A percentile compares a stretch with the other conserved stretches of the same genome.
These are phyloP conservation scores for Henckelia pumila DNA, from an alignment of 257 asterid genomes.

Conservation along the genomic window DNA sequence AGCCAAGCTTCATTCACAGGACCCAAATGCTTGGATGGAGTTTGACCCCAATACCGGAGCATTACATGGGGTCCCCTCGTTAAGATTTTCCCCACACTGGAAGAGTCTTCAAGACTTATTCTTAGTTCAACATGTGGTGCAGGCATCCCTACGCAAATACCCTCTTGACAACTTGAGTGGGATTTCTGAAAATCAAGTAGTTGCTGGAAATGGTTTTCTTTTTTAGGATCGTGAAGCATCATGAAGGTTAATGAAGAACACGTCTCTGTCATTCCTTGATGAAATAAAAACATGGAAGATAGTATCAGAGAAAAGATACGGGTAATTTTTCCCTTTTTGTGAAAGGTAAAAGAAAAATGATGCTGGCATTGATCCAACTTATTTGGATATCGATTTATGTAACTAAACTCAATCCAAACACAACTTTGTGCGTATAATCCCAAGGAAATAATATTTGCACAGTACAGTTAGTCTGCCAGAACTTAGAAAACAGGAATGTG, in stretches of 20 bases:
- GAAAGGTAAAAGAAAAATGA: neutral
- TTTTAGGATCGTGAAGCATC: conserved; percentile 64
- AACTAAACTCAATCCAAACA: too few species aligned
- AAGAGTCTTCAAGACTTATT: conserved; percentile 39
- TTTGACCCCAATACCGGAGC: conserved; percentile 84
- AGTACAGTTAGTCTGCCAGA: neutral
- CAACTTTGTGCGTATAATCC: neutral
- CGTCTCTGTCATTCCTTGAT: conserved; percentile 87
- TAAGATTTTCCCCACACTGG: conserved; percentile 50
- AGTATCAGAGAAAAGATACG: conserved; percentile 5
- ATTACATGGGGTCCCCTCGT: conserved; percentile 86
- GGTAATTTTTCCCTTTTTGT: neutral
- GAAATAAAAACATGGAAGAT: conserved; percentile 14
- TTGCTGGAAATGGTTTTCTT: conserved; percentile 23
- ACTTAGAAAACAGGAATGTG: neutral
- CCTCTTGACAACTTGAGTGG: conserved; percentile 32
- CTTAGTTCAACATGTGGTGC: conserved; percentile 76
- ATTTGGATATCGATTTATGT: neutral
- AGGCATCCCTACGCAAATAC: conserved; percentile 73
- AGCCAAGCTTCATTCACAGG: conserved; percentile 51
- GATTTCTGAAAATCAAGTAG: conserved; percentile 25
- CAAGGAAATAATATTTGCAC: neutral
- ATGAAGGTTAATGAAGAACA: conserved; percentile 88
- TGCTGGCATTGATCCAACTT: neutral
- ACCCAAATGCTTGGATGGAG: conserved; percentile 29